Evolutionary conservation across 2,329 filamentous ascomycete genomes (phyloP).

Genomic region (Keithomyces neogunnii): DNA sequence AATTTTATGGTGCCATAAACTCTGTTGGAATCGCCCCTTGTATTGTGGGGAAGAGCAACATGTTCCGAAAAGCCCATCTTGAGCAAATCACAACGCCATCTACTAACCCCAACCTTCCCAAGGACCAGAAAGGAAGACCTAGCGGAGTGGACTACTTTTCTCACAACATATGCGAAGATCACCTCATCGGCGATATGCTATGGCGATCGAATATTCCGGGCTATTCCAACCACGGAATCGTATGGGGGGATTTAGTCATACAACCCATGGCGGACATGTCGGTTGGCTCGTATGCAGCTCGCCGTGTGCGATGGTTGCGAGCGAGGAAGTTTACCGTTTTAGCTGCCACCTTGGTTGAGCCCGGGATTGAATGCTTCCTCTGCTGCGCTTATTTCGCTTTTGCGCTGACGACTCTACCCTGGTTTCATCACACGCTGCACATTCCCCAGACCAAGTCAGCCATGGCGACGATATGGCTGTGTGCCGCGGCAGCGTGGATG

Average conservation of each 20-base stretch:
- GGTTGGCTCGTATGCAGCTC: conserved; percentile 65
- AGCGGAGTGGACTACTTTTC: conserved; percentile 86
- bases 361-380: conserved; percentile 79
- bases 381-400: conserved; percentile 77
- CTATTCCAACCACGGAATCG: conserved; percentile 72
- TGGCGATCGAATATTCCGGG: conserved; percentile 63
- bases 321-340: conserved; percentile 93
- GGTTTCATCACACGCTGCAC: conserved; percentile 42
- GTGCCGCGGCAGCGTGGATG: conserved; percentile 63
- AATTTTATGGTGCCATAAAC: conserved; percentile 98
- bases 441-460: conserved; percentile 59
- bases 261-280: conserved; percentile 84
- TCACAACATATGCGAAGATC: conserved; percentile 94
- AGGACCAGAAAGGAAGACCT: conserved; percentile 33
- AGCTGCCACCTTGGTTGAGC: conserved; percentile 82
- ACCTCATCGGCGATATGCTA: conserved; percentile 84
- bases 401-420: conserved; percentile 65
- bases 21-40: conserved; percentile 85
- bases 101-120: conserved; percentile 33
- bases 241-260: conserved; percentile 78
- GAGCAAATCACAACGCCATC: conserved; percentile 56
- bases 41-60: conserved; percentile 94
- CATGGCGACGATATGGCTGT: conserved; percentile 57
- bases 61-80: conserved; percentile 91
- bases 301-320: conserved; percentile 81